Base-by-base conservation (phyloP, 345 rosid genomes). In the Conringia planisiliqua region DNA sequence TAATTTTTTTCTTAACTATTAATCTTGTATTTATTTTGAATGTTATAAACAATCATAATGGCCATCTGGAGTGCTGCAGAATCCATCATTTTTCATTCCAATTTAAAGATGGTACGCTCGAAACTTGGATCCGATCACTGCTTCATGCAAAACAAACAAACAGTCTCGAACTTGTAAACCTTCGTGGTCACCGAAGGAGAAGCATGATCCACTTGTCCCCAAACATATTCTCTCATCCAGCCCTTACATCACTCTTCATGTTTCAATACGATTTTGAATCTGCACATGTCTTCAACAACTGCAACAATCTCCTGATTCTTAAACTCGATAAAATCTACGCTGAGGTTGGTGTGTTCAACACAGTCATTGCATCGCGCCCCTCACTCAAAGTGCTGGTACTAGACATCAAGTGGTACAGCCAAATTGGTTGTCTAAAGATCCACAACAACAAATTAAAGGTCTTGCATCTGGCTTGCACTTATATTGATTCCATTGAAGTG, bases 41-140 rank as follows among this genome's bases (percentile, higher is more conserved):
- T 71, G 77, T 54, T 64, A 38, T 73, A 30, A 14, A 55, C 2
- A 32, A 55, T 32, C 70, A 59, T 38, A 1, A 32, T 64, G 77
- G 71, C 12, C 0, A 29, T 30, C 11, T 73, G 6, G 27, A 9
- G 0, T 0, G 6, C 7, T 73, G 70, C 12, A 6, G 0, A 54
- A 63, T 64, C 17, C 5, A 12, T 4, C 63, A 63, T 29, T 18
- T 29, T 17, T 4, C 46, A 3, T 3, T 10, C 44, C 56, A 54
- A 30, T 18, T 3, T 4, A 11, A 20, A 14, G 63, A 72, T 3
- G 36, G 24, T 18, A 55, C 7, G 0, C 38, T 72, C 1, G 51
- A 36, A 17, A 13, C 35, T 54, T 73, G 71, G 77, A 43, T 73
- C 5, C 56, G 7, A 6, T 29, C 52, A 18, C 55, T 73, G 6